Base-by-base conservation (phyloP, 2,329 filamentous ascomycete species). In the Hypoxylon sp. region DNA sequence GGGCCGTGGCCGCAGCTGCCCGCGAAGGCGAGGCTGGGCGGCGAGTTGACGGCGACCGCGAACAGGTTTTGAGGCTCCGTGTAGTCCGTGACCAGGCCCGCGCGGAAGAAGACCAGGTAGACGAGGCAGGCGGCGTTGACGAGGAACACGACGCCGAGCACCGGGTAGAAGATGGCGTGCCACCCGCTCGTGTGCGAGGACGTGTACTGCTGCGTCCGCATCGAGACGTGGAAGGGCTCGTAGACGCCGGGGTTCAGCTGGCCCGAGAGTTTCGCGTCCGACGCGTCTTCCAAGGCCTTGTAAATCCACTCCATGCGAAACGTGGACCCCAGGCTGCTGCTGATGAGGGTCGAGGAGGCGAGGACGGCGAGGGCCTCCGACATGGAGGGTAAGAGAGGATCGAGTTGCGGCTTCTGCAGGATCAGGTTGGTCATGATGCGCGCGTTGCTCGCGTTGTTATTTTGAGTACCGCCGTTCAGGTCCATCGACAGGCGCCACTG, bases 41-140 rank as follows among this genome's bases (percentile, higher is more conserved):
- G 71, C 43, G 73, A 74, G 72, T 93, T 93, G 54, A 94, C 81
- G 1, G 90, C 89, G 0, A 93, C 77, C 0, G 87, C 81, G 70
- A 94, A 93, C 1, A 93, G 78, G 72, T 93, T 93, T 56, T 89
- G 87, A 0, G 91, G 90, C 71, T 94, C 91, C 0, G 88, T 91
- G 72, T 91, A 93, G 77, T 94, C 92, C 0, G 90, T 93, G 6
- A 94, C 86, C 20, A 92, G 83, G 15, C 71, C 71, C 3, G 79
- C 73, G 66, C 84, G 80, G 48, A 85, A 72, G 52, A 85, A 72
- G 46, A 89, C 74, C 65, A 90, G 82, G 76, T 92, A 93, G 1
- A 79, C 71, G 0, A 92, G 78, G 59, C 89, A 91, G 39, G 89
- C 79, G 24, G 89, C 62, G 73, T 91, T 93, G 70, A 91, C 86